Evolutionary conservation across 148 eudicot genomes (phyloP).

Genomic region (Chenopodium suecicum): DNA sequence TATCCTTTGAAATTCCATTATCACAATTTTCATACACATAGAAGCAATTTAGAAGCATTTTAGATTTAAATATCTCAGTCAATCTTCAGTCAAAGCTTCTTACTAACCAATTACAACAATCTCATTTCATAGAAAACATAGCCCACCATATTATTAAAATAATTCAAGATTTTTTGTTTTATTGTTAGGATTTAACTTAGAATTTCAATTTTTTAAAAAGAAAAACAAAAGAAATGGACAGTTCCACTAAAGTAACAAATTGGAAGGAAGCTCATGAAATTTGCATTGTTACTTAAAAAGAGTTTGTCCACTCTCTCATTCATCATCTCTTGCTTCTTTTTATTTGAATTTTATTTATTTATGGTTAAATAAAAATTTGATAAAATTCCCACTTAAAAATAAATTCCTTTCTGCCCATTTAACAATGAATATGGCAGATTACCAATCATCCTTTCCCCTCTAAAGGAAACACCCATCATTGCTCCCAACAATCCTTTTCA

Average conservation of each 20-base stretch:
- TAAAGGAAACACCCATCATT: conserved; percentile 96
- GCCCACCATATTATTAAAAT: conserved; percentile 16
- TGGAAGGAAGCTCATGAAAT: conserved; percentile 62
- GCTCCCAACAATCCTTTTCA: conserved; percentile 89
- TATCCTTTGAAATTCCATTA: no score
- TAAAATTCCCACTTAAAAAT: conserved; percentile 8
- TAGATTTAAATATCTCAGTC: conserved; percentile 34
- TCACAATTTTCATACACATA: not conserved
- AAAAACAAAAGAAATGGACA: conserved; percentile 16
- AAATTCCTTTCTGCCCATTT: conserved; percentile 41
- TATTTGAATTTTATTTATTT: not conserved
- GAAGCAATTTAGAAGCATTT: conserved; percentile 30
- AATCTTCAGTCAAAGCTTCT: conserved; percentile 59
- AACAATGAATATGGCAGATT: conserved; percentile 82
- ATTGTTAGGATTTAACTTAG: not conserved
- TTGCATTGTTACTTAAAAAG: conserved; percentile 39
- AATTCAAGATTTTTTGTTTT: conserved; percentile 19
- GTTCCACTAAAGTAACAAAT: conserved; percentile 43
- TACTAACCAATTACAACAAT: conserved; percentile 57
- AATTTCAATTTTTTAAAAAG: not conserved
- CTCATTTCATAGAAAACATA: conserved; percentile 37
- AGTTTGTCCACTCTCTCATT: conserved; percentile 30
- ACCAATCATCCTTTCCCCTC: conserved; percentile 91
- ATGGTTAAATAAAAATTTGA: no score
- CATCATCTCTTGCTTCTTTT: conserved; percentile 10